A percentile compares a stretch with the other conserved stretches of the same genome.
Evolutionary conservation across 2,329 filamentous ascomycete species (phyloP).

Genomic region (Neurospora sp.): DNA sequence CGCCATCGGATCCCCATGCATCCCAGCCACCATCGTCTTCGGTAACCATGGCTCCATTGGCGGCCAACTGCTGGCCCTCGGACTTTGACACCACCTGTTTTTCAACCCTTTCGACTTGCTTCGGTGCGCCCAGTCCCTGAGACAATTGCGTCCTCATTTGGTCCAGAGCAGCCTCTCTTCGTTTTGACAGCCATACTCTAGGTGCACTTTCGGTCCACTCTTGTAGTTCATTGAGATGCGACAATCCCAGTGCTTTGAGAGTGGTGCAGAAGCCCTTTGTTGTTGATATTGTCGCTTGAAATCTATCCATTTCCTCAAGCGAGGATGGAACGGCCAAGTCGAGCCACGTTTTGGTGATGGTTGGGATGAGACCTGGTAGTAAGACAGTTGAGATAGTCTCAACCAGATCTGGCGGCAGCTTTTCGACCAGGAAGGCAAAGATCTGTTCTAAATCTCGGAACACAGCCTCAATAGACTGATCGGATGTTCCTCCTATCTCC

Average conservation of each 20-base stretch:
- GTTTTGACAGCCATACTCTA: slow-evolving; percentile 75
- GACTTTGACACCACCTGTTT: slow-evolving; percentile 64
- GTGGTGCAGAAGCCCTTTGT: slow-evolving; percentile 54
- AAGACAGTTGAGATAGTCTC: slow-evolving; percentile 57
- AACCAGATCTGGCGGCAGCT: slow-evolving; percentile 45
- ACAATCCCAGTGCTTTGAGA: slow-evolving; percentile 55
- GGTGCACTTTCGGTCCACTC: slow-evolving; percentile 77
- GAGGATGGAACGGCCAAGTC: slow-evolving; percentile 66
- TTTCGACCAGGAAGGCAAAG: slow-evolving; percentile 41
- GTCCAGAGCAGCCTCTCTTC: slow-evolving; percentile 70
- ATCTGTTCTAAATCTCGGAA: slow-evolving; percentile 44
- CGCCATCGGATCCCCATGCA: slow-evolving; percentile 25
- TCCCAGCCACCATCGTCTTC: slow-evolving; percentile 57
- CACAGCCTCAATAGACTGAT: slow-evolving; percentile 38
- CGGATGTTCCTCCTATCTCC: slow-evolving; percentile 30
- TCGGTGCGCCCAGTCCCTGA: slow-evolving; percentile 55
- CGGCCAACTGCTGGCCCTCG: slow-evolving; percentile 55
- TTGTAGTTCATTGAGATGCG: slow-evolving; percentile 51
- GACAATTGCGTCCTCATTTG: slow-evolving; percentile 61
- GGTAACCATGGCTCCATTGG: slow-evolving; percentile 36
- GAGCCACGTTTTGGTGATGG: slow-evolving; percentile 66
- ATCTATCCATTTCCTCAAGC: slow-evolving; percentile 58
- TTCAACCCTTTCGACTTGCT: slow-evolving; percentile 73
- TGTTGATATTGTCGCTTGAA: slow-evolving; percentile 59
- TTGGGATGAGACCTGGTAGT: slow-evolving; percentile 57